phyloP scores from a whole-genome alignment of 2,329 filamentous ascomycete genomes.

The Talaromyces sp. region DNA sequence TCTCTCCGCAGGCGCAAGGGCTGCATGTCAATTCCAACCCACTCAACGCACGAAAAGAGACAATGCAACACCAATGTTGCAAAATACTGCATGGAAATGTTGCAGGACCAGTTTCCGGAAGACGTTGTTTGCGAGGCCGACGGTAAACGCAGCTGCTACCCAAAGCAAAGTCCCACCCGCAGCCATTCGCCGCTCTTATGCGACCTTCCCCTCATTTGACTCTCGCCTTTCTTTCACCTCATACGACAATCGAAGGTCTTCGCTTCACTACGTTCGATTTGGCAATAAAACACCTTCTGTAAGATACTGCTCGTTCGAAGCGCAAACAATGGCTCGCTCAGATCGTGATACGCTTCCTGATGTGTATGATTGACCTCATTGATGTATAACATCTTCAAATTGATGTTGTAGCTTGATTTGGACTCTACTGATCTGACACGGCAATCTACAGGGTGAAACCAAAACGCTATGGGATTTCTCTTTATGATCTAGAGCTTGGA shows the following conservation, averaged over 20 bases:
- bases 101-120: slow-evolving; percentile 25
- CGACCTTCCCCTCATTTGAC: slow-evolving; percentile 24
- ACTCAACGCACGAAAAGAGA: neutral
- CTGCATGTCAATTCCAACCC: neutral
- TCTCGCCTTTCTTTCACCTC: slow-evolving; percentile 18
- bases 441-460: slow-evolving; percentile 63
- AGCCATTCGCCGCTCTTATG: slow-evolving; percentile 21
- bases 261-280: slow-evolving; percentile 19
- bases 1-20: slow-evolving; percentile 7
- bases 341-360: slow-evolving; percentile 48
- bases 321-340: slow-evolving; percentile 40
- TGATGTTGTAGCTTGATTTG: neutral
- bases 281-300: slow-evolving; percentile 22
- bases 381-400: slow-evolving; percentile 4
- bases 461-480: slow-evolving; percentile 76
- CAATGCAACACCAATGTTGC: slow-evolving; percentile 30
- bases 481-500: slow-evolving; percentile 71
- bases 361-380: slow-evolving; percentile 31
- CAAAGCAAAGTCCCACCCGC: slow-evolving; percentile 28
- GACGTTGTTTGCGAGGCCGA: slow-evolving; percentile 18
- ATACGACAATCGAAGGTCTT: slow-evolving; percentile 16
- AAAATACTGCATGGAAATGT: slow-evolving; percentile 24
- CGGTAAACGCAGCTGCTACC: slow-evolving; percentile 24
- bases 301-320: slow-evolving; percentile 40
- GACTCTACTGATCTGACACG: slow-evolving; percentile 10